These are phyloP conservation scores for Hypoxylon rubiginosum DNA, from an alignment of 2,329 filamentous ascomycete species.

Conservation along the genomic window DNA sequence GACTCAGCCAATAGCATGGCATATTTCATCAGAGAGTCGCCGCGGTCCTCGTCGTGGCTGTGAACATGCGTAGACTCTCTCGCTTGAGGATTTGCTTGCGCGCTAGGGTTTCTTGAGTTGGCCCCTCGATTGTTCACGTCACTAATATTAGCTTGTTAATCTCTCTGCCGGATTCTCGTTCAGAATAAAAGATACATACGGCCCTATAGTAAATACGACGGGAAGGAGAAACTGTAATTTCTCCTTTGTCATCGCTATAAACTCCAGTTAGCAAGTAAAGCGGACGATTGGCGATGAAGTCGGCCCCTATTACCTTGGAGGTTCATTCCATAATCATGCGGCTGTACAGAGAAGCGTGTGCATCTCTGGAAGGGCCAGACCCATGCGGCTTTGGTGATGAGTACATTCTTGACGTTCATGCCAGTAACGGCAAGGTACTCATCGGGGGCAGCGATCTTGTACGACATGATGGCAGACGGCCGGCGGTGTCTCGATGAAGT, in stretches of 20 bases:
- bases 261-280: conserved; percentile 14
- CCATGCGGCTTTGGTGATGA: conserved; percentile 83
- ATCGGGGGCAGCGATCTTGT: conserved; percentile 79
- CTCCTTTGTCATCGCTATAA: conserved; percentile 85
- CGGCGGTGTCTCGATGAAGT: background rate
- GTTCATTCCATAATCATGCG: conserved; percentile 85
- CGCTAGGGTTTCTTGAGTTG: conserved; percentile 52
- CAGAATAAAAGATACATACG: conserved; percentile 53
- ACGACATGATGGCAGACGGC: conserved; percentile 63
- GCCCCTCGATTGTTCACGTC: conserved; percentile 73
- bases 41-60: conserved; percentile 61
- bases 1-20: conserved; percentile 81
- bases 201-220: conserved; percentile 88
- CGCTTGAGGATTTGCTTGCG: conserved; percentile 7
- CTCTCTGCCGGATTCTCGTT: background rate
- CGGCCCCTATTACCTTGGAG: conserved; percentile 65
- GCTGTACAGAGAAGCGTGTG: conserved; percentile 72
- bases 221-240: conserved; percentile 87
- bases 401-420: conserved; percentile 78
- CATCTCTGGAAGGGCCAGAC: conserved; percentile 78
- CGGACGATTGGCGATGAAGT: background rate
- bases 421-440: conserved; percentile 91
- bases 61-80: conserved; percentile 32
- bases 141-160: conserved; percentile 33
- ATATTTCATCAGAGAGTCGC: conserved; percentile 81